phyloP scores from a whole-genome alignment of 148 eudicot genomes.

The Amaranthus cruentus region DNA sequence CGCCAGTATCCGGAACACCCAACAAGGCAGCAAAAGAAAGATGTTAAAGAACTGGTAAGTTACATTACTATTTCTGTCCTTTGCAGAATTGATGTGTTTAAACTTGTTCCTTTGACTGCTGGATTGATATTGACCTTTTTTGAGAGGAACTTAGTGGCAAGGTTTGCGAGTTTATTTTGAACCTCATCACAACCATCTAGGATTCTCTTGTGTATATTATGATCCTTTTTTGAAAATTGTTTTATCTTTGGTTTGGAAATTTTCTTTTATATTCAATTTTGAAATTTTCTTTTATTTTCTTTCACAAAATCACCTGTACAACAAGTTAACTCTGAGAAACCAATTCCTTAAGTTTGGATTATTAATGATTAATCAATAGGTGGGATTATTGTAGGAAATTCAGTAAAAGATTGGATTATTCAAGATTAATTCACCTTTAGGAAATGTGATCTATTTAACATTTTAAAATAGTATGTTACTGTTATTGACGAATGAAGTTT shows the following conservation, averaged over 20 bases:
- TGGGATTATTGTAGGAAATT: neutral
- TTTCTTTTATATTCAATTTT: too few species aligned
- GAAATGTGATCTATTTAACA: too few species aligned
- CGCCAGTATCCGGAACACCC: conserved; percentile 88
- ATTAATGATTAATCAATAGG: too few species aligned
- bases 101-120: neutral
- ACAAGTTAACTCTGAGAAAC: too few species aligned
- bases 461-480: too few species aligned
- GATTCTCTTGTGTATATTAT: neutral
- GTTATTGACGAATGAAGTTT: too few species aligned
- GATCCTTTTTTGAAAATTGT: too few species aligned
- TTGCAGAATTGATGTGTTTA: neutral
- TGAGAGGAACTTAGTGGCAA: neutral
- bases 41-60: conserved; percentile 90
- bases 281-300: too few species aligned
- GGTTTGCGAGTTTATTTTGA: neutral
- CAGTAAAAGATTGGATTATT: neutral
- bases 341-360: too few species aligned
- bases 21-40: conserved; percentile 91
- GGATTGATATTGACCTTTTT: neutral
- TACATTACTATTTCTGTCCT: neutral
- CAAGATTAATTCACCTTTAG: neutral
- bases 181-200: neutral
- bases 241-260: neutral
- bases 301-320: too few species aligned